These are phyloP conservation scores for Tilletia indica DNA, from an alignment of 1,284 basidiomycete species.

Conservation along the genomic window DNA sequence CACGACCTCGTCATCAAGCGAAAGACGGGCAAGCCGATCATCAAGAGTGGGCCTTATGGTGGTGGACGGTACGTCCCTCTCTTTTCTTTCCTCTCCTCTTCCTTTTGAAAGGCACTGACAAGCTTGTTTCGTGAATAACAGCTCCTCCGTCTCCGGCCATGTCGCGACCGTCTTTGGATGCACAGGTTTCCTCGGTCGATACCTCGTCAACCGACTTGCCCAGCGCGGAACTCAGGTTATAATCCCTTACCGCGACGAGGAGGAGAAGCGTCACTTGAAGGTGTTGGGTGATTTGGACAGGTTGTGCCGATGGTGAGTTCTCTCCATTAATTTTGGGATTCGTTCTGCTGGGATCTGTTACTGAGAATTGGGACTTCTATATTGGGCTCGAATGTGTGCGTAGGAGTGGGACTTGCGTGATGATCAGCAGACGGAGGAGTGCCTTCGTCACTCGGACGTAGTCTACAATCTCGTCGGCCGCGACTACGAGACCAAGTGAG, in stretches of 20 bases:
- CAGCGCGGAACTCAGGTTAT: slow-evolving; percentile 91
- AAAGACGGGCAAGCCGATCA: slow-evolving; percentile 51
- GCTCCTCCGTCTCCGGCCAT: slow-evolving; percentile 61
- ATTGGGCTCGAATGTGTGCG: too few relatives aligned
- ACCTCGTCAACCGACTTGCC: slow-evolving; percentile 69
- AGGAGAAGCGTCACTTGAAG: slow-evolving; percentile 85
- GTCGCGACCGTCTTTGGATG: slow-evolving; percentile 94
- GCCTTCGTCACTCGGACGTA: slow-evolving; percentile 89
- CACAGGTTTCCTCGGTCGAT: slow-evolving; percentile 92
- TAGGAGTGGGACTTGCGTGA: slow-evolving; percentile 93
- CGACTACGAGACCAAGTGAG: slow-evolving; percentile 86
- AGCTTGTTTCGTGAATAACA: slow-evolving; percentile 16
- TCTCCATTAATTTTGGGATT: too few relatives aligned
- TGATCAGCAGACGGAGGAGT: slow-evolving; percentile 86
- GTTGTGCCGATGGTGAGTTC: slow-evolving; percentile 85
- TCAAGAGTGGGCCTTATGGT: slow-evolving; percentile 50
- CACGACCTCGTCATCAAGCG: slow-evolving; percentile 54
- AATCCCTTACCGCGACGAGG: slow-evolving; percentile 92
- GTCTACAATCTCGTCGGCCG: slow-evolving; percentile 92
- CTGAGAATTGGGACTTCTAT: too few relatives aligned
- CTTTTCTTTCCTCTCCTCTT: background rate
- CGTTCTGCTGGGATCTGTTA: too few relatives aligned
- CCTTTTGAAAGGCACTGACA: background rate
- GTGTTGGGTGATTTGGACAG: slow-evolving; percentile 93
- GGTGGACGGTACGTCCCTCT: slow-evolving; percentile 43